Percentiles rank a stretch among this genome's conserved stretches.
phyloP scores from a whole-genome alignment of 2,329 filamentous ascomycete species.

The Colletotrichum tropicale region DNA sequence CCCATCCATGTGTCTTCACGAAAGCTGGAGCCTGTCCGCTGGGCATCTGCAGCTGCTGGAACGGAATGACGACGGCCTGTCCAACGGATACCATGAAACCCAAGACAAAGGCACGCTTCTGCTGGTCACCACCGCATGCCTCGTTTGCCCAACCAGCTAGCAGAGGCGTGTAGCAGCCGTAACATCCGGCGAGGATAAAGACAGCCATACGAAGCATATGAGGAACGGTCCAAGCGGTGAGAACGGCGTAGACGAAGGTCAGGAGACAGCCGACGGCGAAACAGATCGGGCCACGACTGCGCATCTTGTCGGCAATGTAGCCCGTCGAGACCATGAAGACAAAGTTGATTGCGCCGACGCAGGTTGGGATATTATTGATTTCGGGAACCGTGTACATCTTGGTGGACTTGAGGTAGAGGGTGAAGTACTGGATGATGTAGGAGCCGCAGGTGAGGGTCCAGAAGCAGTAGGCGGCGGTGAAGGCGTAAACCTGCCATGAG shows the following conservation, averaged over 20 bases:
- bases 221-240: constrained; percentile 41
- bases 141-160: constrained; percentile 45
- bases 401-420: constrained; percentile 42
- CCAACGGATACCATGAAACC: constrained; percentile 42
- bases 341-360: constrained; percentile 46
- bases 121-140: constrained; percentile 44
- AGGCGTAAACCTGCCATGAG: constrained; percentile 50
- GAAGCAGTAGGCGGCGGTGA: constrained; percentile 41
- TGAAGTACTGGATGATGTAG: constrained; percentile 45
- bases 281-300: constrained; percentile 38
- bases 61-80: constrained; percentile 40
- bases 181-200: constrained; percentile 42
- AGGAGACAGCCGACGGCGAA: constrained; percentile 37
- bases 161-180: constrained; percentile 46
- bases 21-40: constrained; percentile 40
- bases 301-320: constrained; percentile 37
- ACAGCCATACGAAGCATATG: constrained; percentile 40
- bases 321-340: constrained; percentile 43
- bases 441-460: constrained; percentile 42
- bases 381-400: constrained; percentile 38
- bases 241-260: constrained; percentile 38
- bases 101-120: constrained; percentile 44
- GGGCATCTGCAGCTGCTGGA: constrained; percentile 41
- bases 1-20: constrained; percentile 38
- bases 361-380: constrained; percentile 51